Evolutionary conservation across 192 early-diverging fungal species (phyloP).

Genomic region (Fimicolochytrium jonesii): DNA sequence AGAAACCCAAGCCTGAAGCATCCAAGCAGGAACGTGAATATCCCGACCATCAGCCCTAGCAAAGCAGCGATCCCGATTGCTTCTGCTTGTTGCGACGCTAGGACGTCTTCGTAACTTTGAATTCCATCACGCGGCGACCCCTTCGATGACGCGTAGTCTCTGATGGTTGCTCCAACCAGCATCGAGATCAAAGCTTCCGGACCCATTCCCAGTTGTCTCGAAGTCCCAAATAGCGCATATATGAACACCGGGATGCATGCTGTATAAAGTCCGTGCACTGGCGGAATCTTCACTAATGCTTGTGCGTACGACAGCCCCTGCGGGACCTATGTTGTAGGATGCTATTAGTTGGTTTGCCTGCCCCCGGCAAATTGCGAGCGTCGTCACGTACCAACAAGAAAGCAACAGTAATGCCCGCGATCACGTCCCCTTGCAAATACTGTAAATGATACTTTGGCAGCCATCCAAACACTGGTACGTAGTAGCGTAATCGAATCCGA

Average conservation of each 20-base stretch:
- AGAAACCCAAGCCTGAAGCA: slow-evolving; percentile 97
- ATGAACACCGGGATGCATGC: slow-evolving; percentile 76
- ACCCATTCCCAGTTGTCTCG: slow-evolving; percentile 88
- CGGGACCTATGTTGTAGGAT: slow-evolving; percentile 28
- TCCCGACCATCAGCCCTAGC: slow-evolving; percentile 79
- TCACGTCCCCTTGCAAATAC: slow-evolving; percentile 67
- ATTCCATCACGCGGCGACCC: neutral
- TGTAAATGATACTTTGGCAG: slow-evolving; percentile 71
- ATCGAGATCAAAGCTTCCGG: slow-evolving; percentile 92
- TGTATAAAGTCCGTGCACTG: slow-evolving; percentile 89
- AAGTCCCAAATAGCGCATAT: slow-evolving; percentile 91
- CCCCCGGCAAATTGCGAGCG: neutral
- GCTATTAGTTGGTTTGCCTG: slow-evolving; percentile 1
- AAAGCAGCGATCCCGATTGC: slow-evolving; percentile 56
- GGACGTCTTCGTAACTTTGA: neutral
- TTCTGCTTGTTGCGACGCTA: slow-evolving; percentile 10
- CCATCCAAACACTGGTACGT: slow-evolving; percentile 92
- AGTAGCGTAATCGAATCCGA: slow-evolving; percentile 73
- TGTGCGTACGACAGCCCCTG: slow-evolving; percentile 83
- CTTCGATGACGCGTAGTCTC: slow-evolving; percentile 42
- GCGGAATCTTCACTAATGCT: slow-evolving; percentile 74
- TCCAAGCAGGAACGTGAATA: slow-evolving; percentile 89
- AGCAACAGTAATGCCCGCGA: slow-evolving; percentile 79
- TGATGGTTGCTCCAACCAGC: slow-evolving; percentile 65
- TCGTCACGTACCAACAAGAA: slow-evolving; percentile 34